Conservation (phyloP, 2,329 filamentous ascomycete species). For the Colletotrichum sansevieriae region DNA sequence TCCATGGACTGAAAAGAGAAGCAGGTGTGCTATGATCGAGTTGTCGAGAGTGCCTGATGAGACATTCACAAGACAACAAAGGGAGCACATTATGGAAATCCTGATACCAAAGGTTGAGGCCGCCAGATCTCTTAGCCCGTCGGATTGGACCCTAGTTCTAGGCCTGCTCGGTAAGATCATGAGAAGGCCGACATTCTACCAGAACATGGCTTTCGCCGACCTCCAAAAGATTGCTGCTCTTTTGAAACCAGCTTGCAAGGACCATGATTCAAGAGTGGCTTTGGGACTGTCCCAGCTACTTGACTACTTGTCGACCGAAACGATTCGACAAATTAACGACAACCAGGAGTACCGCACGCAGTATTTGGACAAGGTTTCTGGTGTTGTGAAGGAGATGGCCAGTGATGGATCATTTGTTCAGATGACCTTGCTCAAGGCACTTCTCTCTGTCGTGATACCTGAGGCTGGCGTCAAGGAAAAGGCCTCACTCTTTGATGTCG, state of each 20-base stretch:
- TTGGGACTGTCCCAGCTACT: conserved; percentile 30
- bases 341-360: conserved; percentile 57
- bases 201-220: conserved; percentile 57
- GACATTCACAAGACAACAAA: conserved; percentile 56
- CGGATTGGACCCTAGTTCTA: conserved; percentile 55
- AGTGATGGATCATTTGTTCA: conserved; percentile 47
- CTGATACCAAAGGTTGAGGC: conserved; percentile 47
- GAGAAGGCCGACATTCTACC: conserved; percentile 64
- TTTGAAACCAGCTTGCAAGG: conserved; percentile 42
- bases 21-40: conserved; percentile 25
- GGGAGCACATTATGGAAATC: conserved; percentile 58
- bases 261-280: conserved; percentile 19
- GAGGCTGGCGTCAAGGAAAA: conserved; percentile 45
- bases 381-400: conserved; percentile 43
- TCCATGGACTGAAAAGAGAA: conserved; percentile 32
- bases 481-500: conserved; percentile 7
- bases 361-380: conserved; percentile 53
- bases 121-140: conserved; percentile 45
- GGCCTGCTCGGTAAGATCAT: conserved; percentile 64
- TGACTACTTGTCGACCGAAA: conserved; percentile 44
- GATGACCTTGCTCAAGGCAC: conserved; percentile 53
- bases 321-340: conserved; percentile 59
- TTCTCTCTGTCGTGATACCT: conserved; percentile 48
- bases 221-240: conserved; percentile 52
- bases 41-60: conserved; percentile 54